A percentile compares a stretch with the other conserved stretches of the same genome.
Evolutionary conservation across 108 stramenopile species (phyloP).

Genomic region (Schizochytrium sp.): DNA sequence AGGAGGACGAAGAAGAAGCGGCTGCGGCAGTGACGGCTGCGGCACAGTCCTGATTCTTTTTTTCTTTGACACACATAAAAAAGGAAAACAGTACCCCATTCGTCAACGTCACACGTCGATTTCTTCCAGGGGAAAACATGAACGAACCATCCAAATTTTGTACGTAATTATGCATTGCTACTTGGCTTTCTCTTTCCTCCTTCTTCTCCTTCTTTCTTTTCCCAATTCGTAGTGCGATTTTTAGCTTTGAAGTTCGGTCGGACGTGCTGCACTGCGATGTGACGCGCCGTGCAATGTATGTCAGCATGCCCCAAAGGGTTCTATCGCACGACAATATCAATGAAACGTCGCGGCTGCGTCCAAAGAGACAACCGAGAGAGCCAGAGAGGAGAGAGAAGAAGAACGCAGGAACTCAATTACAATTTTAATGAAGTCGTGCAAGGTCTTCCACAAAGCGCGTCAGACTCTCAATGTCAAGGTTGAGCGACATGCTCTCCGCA

Average conservation of each 20-base stretch:
- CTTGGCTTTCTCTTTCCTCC: not conserved
- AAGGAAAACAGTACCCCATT: too few species aligned
- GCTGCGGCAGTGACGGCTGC: not conserved
- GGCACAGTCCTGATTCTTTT: too few species aligned
- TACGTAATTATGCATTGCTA: not conserved
- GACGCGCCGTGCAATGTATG: too few species aligned
- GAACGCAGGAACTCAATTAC: too few species aligned
- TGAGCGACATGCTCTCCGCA: not conserved
- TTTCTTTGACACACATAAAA: too few species aligned
- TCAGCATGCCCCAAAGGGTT: too few species aligned
- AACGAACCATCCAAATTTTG: not conserved
- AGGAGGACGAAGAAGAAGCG: not conserved
- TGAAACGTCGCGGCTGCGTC: not conserved
- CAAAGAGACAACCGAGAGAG: not conserved
- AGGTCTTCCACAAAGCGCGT: slow-evolving; percentile 4
- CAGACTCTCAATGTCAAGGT: not conserved
- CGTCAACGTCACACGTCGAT: too few species aligned
- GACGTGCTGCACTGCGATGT: too few species aligned
- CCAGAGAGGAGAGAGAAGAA: too few species aligned
- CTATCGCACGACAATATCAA: too few species aligned
- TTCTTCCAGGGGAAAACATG: too few species aligned
- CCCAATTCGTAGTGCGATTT: not conserved
- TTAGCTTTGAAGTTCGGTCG: not conserved
- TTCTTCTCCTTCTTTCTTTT: not conserved
- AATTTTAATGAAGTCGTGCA: not conserved